Conservation (phyloP, 1,284 basidiomycete genomes). For the Tilletiaria anomala region DNA sequence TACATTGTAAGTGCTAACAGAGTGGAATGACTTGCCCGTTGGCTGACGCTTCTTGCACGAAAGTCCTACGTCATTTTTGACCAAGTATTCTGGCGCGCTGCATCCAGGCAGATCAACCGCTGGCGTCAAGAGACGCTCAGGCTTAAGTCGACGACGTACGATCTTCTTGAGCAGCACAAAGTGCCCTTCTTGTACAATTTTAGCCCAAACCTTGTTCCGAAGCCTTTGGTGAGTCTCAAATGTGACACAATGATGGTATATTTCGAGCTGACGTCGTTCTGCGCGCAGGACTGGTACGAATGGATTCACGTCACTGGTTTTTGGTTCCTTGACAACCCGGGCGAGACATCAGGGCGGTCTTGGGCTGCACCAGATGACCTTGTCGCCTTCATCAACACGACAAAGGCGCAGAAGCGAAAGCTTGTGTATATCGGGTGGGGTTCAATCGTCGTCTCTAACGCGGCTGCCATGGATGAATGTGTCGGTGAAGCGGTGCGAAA, state of each 20-base stretch:
- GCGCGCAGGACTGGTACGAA: slow-evolving; percentile 31
- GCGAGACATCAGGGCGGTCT: too few relatives aligned
- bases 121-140: slow-evolving; percentile 28
- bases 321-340: slow-evolving; percentile 41
- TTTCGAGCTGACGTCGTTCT: too few relatives aligned
- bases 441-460: slow-evolving; percentile 73
- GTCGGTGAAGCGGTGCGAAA: slow-evolving; percentile 69
- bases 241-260: too few relatives aligned
- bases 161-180: slow-evolving; percentile 13
- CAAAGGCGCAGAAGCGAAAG: slow-evolving; percentile 48
- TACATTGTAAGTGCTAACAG: too few relatives aligned
- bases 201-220: slow-evolving; percentile 25
- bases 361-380: slow-evolving; percentile 51
- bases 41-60: too few relatives aligned
- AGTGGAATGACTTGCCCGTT: too few relatives aligned
- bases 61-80: slow-evolving; percentile 24
- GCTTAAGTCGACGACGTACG: slow-evolving; percentile 15
- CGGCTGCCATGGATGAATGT: slow-evolving; percentile 72
- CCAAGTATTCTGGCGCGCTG: slow-evolving; percentile 29
- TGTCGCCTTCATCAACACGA: slow-evolving; percentile 49
- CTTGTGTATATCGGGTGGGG: slow-evolving; percentile 34
- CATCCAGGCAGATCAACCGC: slow-evolving; percentile 25
- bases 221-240: too few relatives aligned
- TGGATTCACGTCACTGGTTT: slow-evolving; percentile 26
- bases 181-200: slow-evolving; percentile 37